phyloP scores from a whole-genome alignment of 257 asterid species.

The Plantago major region DNA sequence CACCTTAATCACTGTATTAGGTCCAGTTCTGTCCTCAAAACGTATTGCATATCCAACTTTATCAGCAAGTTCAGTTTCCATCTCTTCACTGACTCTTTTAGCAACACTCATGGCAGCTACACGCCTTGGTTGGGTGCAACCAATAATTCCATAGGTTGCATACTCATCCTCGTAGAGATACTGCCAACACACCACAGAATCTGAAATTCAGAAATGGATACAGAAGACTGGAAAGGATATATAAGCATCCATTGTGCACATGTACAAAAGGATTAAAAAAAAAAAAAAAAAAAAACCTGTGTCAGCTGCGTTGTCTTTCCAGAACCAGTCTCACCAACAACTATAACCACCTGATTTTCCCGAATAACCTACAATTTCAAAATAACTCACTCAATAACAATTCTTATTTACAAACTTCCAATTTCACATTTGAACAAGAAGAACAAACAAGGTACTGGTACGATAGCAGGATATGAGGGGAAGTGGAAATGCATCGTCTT shows the following conservation, averaged over 20 bases:
- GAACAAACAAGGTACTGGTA: neutral
- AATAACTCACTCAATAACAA: neutral
- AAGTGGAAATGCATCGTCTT: neutral
- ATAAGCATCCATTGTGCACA: neutral
- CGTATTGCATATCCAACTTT: constrained; percentile 96
- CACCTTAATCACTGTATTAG: constrained; percentile 86
- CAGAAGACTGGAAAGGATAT: neutral
- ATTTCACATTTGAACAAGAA: neutral
- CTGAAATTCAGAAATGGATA: constrained; percentile 5
- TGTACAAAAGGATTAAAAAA: too few species aligned
- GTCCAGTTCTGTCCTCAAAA: constrained; percentile 96
- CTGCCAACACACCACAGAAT: constrained; percentile 39
- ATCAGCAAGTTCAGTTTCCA: constrained; percentile 92
- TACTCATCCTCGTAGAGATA: constrained; percentile 91
- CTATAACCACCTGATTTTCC: constrained; percentile 92
- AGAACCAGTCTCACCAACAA: constrained; percentile 98
- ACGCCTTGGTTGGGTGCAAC: constrained; percentile 99
- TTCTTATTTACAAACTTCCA: neutral
- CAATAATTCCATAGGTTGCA: constrained; percentile 64
- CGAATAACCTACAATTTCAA: constrained; percentile 63
- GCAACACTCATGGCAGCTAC: constrained; percentile 99
- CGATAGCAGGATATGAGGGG: neutral
- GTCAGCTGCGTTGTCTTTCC: constrained; percentile 97
- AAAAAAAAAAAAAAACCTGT: constrained; percentile 42
- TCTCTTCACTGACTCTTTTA: constrained; percentile 96